These are phyloP conservation scores for Elongisporangium prolatum DNA, from an alignment of 352 stramenopile genomes.

Conservation along the genomic window DNA sequence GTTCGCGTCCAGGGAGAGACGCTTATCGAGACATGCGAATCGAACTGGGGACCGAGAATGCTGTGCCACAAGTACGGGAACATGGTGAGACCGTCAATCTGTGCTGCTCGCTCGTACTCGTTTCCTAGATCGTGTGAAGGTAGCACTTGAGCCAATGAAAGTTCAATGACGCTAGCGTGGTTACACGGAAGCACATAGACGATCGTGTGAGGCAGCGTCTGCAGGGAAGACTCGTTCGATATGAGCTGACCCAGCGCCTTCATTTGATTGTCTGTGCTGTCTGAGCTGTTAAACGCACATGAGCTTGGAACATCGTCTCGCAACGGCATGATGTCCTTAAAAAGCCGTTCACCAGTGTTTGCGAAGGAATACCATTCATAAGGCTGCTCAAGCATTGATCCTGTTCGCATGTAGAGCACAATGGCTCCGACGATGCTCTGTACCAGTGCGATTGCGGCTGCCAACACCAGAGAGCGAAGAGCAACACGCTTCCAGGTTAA, in stretches of 20 bases:
- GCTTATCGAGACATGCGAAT: conserved; percentile 17
- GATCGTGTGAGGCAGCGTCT: conserved; percentile 7
- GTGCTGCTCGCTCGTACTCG: conserved; percentile 27
- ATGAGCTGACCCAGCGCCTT: conserved; percentile 21
- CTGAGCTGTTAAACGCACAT: conserved; percentile 29
- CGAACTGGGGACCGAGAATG: conserved; percentile 43
- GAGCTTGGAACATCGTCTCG: conserved; percentile 28
- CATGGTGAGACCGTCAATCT: conserved; percentile 46
- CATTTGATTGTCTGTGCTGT: conserved; percentile 16
- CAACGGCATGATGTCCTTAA: conserved; percentile 16
- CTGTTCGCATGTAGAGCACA: conserved; percentile 47
- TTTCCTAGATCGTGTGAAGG: conserved; percentile 15
- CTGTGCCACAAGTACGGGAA: conserved; percentile 61
- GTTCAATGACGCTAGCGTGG: conserved; percentile 27
- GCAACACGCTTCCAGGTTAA: conserved; percentile 23
- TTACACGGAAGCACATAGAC: conserved; percentile 53
- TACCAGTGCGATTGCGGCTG: conserved; percentile 3
- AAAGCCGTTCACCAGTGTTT: conserved; percentile 34
- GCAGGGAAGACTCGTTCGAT: conserved; percentile 8
- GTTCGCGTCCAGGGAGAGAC: conserved; percentile 16
- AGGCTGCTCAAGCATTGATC: conserved; percentile 35
- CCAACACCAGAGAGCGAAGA: conserved; percentile 17
- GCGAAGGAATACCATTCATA: conserved; percentile 61
- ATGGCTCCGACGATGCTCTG: conserved; percentile 16
- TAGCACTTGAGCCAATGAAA: conserved; percentile 24